Base-by-base conservation (phyloP, 2,329 filamentous ascomycete genomes). In the Tetracladium maxilliforme region DNA sequence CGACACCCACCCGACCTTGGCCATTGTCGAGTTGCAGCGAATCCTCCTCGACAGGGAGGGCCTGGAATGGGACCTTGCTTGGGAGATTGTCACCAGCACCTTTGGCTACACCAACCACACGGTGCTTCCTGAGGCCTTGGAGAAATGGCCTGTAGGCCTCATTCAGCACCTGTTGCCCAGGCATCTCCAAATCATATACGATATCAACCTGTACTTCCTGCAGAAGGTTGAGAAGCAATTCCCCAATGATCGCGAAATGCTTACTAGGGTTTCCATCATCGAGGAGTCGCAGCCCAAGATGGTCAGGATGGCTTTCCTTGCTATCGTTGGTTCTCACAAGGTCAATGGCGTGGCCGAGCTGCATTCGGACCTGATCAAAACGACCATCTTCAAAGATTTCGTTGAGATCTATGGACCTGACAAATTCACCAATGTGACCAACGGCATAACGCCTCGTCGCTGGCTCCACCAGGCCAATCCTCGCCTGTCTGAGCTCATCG, bases 31-130 rank as follows among this genome's bases (percentile, higher is more conserved):
- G 54, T 61, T 98, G 28, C 84, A 92, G 56, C 80, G 90, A 28
- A 93, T 98, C 40, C 58, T 98, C 31, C 53, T 92, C 30, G 90
- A 98, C 44, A 54, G 77, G 6, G 90, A 98, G 54, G 82, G 83
- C 5, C 68, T 98, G 6, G 78, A 87, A 13, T 98, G 90, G 90
- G 79, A 93, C 38, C 69, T 79, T 38, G 86, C 86, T 3, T 98
- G 90, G 90, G 62, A 59, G 25, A 90, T 84, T 37, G 78, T 84
- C 16, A 70, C 64, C 14, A 59, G 61, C 30, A 83, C 67, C 18
- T 98, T 98, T 44, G 83, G 87, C 35, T 98, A 98, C 59, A 95
- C 90, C 35, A 98, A 98, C 55, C 90, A 98, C 55, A 98, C 90
- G 0, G 90, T 98, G 27, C 72, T 98, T 25, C 87, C 90, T 1